These are phyloP conservation scores for Trichoderma afroharzianum DNA, from an alignment of 2,329 filamentous ascomycete genomes.

Conservation along the genomic window DNA sequence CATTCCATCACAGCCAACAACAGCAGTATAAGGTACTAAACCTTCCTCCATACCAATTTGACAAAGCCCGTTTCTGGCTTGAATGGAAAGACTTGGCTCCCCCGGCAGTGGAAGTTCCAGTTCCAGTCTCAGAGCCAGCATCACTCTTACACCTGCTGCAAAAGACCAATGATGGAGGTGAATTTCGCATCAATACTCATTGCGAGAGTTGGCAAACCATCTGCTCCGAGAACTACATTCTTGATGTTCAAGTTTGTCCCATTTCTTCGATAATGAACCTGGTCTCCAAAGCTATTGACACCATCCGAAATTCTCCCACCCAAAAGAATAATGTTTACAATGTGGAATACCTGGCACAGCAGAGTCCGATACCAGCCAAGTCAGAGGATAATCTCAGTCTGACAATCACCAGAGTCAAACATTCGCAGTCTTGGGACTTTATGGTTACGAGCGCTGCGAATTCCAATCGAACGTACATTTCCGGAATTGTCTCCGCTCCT, in stretches of 20 bases:
- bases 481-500: background rate
- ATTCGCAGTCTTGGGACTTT: background rate
- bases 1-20: background rate
- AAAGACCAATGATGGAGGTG: background rate
- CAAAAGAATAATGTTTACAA: background rate
- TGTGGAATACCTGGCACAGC: background rate
- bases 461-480: background rate
- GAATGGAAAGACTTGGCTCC: background rate
- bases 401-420: background rate
- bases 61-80: background rate
- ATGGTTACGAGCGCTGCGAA: background rate
- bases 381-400: background rate
- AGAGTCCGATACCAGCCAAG: background rate
- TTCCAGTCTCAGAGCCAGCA: background rate
- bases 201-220: background rate
- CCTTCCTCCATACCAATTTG: background rate
- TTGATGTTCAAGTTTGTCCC: background rate
- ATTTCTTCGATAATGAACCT: background rate
- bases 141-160: background rate
- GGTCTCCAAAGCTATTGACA: background rate
- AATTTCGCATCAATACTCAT: background rate
- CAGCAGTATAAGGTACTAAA: background rate
- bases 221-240: background rate
- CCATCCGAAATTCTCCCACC: background rate
- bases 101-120: background rate